Evolutionary conservation across 2,329 filamentous ascomycete species (phyloP).

Genomic region (Fusarium penzigii): DNA sequence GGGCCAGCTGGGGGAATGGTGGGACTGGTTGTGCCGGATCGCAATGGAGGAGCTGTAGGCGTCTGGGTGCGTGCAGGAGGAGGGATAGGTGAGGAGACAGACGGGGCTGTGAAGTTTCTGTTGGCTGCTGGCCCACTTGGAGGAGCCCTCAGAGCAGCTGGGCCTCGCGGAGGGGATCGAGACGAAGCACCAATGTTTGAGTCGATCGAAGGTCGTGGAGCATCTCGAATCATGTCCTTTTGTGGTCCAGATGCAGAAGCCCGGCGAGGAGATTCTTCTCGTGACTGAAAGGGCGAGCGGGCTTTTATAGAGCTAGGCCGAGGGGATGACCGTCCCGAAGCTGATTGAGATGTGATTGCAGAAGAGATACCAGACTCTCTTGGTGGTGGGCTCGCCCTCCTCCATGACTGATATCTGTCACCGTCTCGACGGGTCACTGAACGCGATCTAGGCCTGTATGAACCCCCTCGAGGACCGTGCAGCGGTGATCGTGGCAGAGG

Average conservation of each 20-base stretch:
- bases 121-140: slow-evolving; percentile 45
- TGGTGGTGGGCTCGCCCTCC: slow-evolving; percentile 51
- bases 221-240: slow-evolving; percentile 27
- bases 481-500: slow-evolving; percentile 32
- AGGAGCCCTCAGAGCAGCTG: slow-evolving; percentile 53
- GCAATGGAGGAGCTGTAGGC: slow-evolving; percentile 33
- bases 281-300: slow-evolving; percentile 48
- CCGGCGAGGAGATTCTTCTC: slow-evolving; percentile 40
- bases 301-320: slow-evolving; percentile 47
- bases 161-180: slow-evolving; percentile 56
- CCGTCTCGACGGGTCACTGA: slow-evolving; percentile 50
- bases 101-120: slow-evolving; percentile 41
- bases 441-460: slow-evolving; percentile 56
- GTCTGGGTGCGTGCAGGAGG: slow-evolving; percentile 38
- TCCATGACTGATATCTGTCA: slow-evolving; percentile 44
- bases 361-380: slow-evolving; percentile 53
- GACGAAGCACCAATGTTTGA: slow-evolving; percentile 27
- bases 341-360: slow-evolving; percentile 50
- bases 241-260: slow-evolving; percentile 21
- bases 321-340: slow-evolving; percentile 56
- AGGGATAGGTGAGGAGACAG: slow-evolving; percentile 35
- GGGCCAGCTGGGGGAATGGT: slow-evolving; percentile 55
- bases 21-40: slow-evolving; percentile 46
- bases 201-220: slow-evolving; percentile 30
- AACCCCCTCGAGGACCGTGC: slow-evolving; percentile 38